Evolutionary conservation across 495 filamentous ascomycete species (phyloP), one percentile per base, ranked within the genome.

Genomic region (Cryomyces minteri): DNA sequence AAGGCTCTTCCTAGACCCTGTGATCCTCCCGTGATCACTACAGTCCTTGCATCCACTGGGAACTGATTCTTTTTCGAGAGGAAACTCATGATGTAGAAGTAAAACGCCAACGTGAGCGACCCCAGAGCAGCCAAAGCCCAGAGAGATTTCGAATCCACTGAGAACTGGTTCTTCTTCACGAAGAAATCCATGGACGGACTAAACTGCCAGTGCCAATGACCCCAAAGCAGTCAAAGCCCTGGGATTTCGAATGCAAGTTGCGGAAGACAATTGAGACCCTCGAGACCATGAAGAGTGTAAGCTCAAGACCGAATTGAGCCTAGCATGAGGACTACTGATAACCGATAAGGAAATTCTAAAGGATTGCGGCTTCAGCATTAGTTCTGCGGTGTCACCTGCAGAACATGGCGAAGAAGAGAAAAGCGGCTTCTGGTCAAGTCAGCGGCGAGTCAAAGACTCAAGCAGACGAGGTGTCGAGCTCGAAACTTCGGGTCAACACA

Each of bases 21-120:
- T 1, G 92, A 96, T 44, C 77, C 88, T 36, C 90, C 90, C 9
- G 90, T 98, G 44, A 98, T 67, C 25, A 96, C 63, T 47, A 90
- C 72, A 5, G 83, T 90, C 84, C 88, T 46, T 6, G 41, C 12
- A 40, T 86, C 73, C 8, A 94, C 81, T 49, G 74, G 74, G 61
- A 94, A 82, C 37, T 84, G 74, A 55, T 93, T 90, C 53, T 71
- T 76, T 49, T 66, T 58, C 25, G 64, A 60, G 47, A 84, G 80
- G 40, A 73, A 60, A 32, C 79, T 74, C 81, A 88, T 86, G 47
- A 70, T 74, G 55, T 60, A 48, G 2, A 30, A 5, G 5, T 32
- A 8, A 31, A 31, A 12, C 32, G 32, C 41, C 41, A 43, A 32
- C n/a, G 31, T 12, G 12, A 31, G 41, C 31, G n/a, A 43, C 18